Evolutionary conservation across 148 eudicot genomes (phyloP), one percentile per base, ranked within the genome.

Genomic region (Hydrangea macrophylla): DNA sequence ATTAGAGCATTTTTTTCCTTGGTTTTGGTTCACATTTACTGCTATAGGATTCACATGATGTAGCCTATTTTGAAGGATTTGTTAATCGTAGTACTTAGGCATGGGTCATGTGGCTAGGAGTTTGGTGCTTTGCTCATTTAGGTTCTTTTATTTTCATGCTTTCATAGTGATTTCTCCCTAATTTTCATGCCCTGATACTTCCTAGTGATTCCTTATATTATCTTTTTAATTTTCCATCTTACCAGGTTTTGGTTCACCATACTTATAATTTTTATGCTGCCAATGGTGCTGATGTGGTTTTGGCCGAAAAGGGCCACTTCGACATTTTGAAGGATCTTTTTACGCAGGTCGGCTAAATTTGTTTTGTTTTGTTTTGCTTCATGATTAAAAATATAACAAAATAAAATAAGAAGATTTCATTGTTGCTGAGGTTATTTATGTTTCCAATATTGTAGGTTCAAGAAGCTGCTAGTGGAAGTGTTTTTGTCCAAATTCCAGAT

Each of bases 291-390:
- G 97, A 96, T 65, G 80, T 89, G 75, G 90, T 88, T 68, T 81
- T 87, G 77, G 97, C 98, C 7, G 98, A 94, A 77, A 94, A 88
- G 75, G 97, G 97, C 62, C 98, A 90, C 69, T 94, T 86, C 75
- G 98, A 94, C 72, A 86, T 85, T 76, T 79, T 97, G 7, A 89
- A 84, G 70, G 98, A 94, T 58, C 82, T 94, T 58, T 88, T 94
- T 65, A 83, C 95, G 7, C 97, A 94, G 90, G 98, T 83, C 39
- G 39, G 80, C 36, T 39, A 37, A 26, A 64, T 8, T 65, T 48
- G 6, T 78, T 73, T 40, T 23, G 18, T 35, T 17, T n/a, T n/a
- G n/a, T n/a, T n/a, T n/a, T n/a, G 30, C 20, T 10, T 18, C 15
- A 32, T n/a, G 40, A 28, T 59, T 23, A 24, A 39, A 58, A 56